phyloP scores from a whole-genome alignment of 345 rosid genomes.

The Linum lewisii region DNA sequence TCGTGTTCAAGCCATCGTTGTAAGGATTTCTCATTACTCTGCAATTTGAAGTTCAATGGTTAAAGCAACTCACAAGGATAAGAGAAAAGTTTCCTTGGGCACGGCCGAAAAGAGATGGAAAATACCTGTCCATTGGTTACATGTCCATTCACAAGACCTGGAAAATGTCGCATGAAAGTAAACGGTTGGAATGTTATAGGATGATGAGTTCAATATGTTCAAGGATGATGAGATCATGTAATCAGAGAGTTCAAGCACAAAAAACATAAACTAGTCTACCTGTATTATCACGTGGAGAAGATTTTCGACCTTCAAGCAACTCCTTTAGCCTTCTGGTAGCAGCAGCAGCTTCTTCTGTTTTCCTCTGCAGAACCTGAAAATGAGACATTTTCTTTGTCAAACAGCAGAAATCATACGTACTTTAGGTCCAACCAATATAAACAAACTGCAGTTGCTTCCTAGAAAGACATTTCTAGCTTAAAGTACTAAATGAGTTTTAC shows the following conservation, averaged over 20 bases:
- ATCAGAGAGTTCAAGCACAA: slow-evolving; percentile 1
- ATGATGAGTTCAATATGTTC: slow-evolving; percentile 2
- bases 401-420: slow-evolving; percentile 10
- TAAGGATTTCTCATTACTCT: slow-evolving; percentile 85
- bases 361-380: slow-evolving; percentile 90
- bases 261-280: slow-evolving; percentile 27
- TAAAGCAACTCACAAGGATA: slow-evolving; percentile 6
- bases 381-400: slow-evolving; percentile 8
- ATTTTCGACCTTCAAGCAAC: slow-evolving; percentile 93
- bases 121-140: slow-evolving; percentile 80
- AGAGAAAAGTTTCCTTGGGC: background rate
- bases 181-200: slow-evolving; percentile 2
- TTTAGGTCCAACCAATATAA: too few species aligned
- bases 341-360: slow-evolving; percentile 98
- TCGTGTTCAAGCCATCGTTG: slow-evolving; percentile 96
- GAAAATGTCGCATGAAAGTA: slow-evolving; percentile 16
- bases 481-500: too few species aligned
- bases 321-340: slow-evolving; percentile 96
- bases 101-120: slow-evolving; percentile 5
- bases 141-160: slow-evolving; percentile 66
- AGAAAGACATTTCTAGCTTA: too few species aligned
- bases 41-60: slow-evolving; percentile 13
- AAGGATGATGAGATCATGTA: slow-evolving; percentile 1
- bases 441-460: too few species aligned
- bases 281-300: slow-evolving; percentile 64